phyloP scores from a whole-genome alignment of 2,329 filamentous ascomycete species.

The Hypoxylon sp. region DNA sequence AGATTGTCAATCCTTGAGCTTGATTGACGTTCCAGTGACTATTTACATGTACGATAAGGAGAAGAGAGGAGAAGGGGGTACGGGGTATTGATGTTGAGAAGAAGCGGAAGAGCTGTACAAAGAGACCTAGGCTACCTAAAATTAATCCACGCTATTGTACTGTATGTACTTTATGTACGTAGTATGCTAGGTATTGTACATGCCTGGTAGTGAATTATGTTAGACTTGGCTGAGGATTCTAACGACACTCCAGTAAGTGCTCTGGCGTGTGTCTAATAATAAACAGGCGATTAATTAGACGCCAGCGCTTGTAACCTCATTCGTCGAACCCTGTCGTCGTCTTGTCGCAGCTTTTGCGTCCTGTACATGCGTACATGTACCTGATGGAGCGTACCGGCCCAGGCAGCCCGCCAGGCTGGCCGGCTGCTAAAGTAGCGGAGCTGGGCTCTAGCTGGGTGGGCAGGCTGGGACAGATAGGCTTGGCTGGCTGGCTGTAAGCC shows the following conservation, averaged over 20 bases:
- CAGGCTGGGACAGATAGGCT: too few species aligned
- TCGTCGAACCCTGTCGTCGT: background rate
- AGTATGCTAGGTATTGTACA: too few species aligned
- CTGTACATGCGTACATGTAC: too few species aligned
- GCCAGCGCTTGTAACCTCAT: constrained; percentile 34
- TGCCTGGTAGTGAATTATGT: too few species aligned
- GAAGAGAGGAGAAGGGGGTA: background rate
- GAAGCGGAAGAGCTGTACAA: constrained; percentile 17
- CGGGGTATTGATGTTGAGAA: background rate
- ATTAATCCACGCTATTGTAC: background rate
- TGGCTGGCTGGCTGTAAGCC: too few species aligned
- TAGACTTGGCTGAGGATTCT: constrained; percentile 2
- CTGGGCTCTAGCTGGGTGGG: too few species aligned
- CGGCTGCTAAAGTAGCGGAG: too few species aligned
- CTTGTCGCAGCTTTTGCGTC: background rate
- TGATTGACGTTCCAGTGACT: constrained; percentile 10
- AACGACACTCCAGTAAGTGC: constrained; percentile 14
- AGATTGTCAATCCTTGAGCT: background rate
- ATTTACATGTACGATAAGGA: background rate
- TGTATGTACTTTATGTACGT: background rate
- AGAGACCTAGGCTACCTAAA: background rate
- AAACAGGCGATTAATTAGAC: constrained; percentile 34
- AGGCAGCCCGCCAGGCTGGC: too few species aligned
- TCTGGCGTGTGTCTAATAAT: constrained; percentile 16
- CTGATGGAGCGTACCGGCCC: too few species aligned